Evolutionary conservation across 2,329 filamentous ascomycete genomes (phyloP), one percentile per base, ranked within the genome.

Genomic region (Claviceps quebecensis): DNA sequence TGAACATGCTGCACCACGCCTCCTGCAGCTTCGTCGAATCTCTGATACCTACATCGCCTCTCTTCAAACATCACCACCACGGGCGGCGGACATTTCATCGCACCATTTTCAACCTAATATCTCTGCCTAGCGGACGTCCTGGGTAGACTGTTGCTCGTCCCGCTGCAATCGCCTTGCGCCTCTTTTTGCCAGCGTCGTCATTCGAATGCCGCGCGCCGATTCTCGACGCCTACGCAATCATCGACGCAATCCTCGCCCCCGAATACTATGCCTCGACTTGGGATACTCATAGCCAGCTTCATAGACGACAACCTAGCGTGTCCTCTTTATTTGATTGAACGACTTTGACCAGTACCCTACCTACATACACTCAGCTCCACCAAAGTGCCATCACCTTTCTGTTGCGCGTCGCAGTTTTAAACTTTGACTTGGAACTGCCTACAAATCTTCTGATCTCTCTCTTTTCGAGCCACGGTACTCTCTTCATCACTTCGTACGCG

Each of bases 181-280:
- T 48, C 46, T 34, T 29, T 11, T 29, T 39, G 34, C 36, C 46
- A 17, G 34, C 45, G 9, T 47, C 51, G 11, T n/a, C 46, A 29
- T 39, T 45, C 36, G 47, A 40, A 45, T 45, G 50, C 47, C 36
- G 47, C 34, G 29, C 41, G 37, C 44, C 36, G 44, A 14, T 34
- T 19, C 49, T 36, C 43, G 49, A 40, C 34, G 43, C 43, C 39
- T 40, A 39, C 48, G 36, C 43, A 40, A 44, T 49, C 39, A n/a
- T 44, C 41, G 41, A 14, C 16, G 7, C 38, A 16, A 17, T n/a
- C 9, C 16, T n/a, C 39, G 23, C 13, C 19, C 37, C 46, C 50
- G 38, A 22, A 43, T 45, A 36, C 43, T 22, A 50, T 50, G 49
- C 47, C 41, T 52, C 51, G 51, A 49, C 29, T 34, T 46, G 47